Base-by-base conservation (phyloP, 2,329 filamentous ascomycete species). In the Lasiodiplodia theobromae region DNA sequence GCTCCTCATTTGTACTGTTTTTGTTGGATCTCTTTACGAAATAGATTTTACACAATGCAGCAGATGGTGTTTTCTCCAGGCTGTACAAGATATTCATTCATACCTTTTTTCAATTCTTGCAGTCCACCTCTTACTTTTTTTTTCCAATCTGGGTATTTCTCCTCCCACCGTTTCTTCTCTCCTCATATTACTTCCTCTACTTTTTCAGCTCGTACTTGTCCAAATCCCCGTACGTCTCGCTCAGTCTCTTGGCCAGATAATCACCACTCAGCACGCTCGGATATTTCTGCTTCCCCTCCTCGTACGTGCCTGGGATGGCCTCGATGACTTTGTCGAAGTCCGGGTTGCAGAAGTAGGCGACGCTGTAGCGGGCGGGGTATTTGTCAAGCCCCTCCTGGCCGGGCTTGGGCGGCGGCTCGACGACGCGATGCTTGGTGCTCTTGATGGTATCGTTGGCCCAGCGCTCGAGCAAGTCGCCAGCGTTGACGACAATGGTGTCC, bases 381-480 rank as follows among this genome's bases (percentile, higher is more conserved):
- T 85, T 85, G 3, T 77, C 78, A 37, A 64, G 57, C 18, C 82
- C 83, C 4, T 84, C 85, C 18, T 84, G 82, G 0, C 80, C 77
- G 12, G 73, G 70, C 49, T 77, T 77, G 4, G 77, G 74, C 0
- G 92, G 92, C 2, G 94, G 94, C 81, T 97, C 92, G 5, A 97
- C 92, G 0, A 97, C 94, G 12, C 94, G 89, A 79, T 97, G 94
- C 70, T 94, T 88, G 4, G 94, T 97, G 76, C 92, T 95, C 82
- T 92, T 94, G 81, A 97, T 97, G 4, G 88, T 91, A 75, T 96
- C 93, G 76, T 97, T 97, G 71, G 91, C 93, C 94, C 94, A 97
- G 65, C 94, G 85, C 1, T 92, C 91, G 62, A 97, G 83, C 72
- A 97, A 78, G 77, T 97, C 94, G 1, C 94, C 94, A 0, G 94